Evolutionary conservation across 176 grass and related monocot genomes (phyloP).

Genomic region (Avena insularis): DNA sequence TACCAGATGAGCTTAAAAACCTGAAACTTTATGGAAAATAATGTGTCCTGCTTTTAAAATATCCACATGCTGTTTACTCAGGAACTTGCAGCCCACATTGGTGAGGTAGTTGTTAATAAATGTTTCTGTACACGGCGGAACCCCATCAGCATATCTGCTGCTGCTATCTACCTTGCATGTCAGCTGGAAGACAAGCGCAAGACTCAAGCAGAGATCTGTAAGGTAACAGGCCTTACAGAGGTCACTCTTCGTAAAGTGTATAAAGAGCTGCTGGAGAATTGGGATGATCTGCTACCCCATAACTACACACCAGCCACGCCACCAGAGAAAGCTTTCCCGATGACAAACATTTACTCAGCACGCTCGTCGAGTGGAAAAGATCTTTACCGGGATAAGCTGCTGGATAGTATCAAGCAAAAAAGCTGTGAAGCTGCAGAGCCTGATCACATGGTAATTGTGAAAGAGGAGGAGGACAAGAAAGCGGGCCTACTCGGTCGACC

Average conservation of each 20-base stretch:
- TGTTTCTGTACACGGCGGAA: constrained; percentile 94
- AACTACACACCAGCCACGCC: constrained; percentile 92
- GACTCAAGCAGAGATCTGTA: constrained; percentile 97
- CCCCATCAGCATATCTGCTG: constrained; percentile 98
- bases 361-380: constrained; percentile 69
- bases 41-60: constrained; percentile 9
- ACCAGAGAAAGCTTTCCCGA: constrained; percentile 90
- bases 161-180: constrained; percentile 95
- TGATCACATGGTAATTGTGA: constrained; percentile 68
- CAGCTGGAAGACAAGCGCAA: constrained; percentile 98
- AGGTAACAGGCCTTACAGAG: constrained; percentile 95
- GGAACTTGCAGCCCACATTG: constrained; percentile 97
- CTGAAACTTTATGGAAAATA: constrained; percentile 1
- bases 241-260: constrained; percentile 99
- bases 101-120: constrained; percentile 95
- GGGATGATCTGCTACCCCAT: constrained; percentile 85
- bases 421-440: constrained; percentile 59
- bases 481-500: constrained; percentile 34
- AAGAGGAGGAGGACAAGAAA: constrained; percentile 77
- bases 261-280: constrained; percentile 97
- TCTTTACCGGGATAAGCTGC: constrained; percentile 70
- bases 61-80: constrained; percentile 18
- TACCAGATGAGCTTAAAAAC: constrained; percentile 40
- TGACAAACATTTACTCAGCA: constrained; percentile 73
- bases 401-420: constrained; percentile 61